phyloP scores from a whole-genome alignment of 495 filamentous ascomycete species.

The Neurospora cerealis region DNA sequence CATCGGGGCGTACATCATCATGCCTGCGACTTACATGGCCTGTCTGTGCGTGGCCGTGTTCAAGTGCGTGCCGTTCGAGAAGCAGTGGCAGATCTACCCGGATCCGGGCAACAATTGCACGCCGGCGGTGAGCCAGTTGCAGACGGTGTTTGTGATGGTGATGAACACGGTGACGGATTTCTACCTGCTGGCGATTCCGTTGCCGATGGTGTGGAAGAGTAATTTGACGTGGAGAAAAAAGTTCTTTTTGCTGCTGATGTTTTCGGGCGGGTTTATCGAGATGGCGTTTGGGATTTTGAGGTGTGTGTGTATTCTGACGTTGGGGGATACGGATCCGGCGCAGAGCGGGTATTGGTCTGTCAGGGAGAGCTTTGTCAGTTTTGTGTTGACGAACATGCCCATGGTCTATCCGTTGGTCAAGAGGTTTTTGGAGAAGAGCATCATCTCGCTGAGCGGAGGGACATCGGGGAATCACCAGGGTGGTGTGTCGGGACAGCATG shows the following conservation, averaged over 20 bases:
- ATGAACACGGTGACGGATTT: slow-evolving; percentile 41
- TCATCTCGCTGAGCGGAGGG: neutral
- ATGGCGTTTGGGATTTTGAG: slow-evolving; percentile 35
- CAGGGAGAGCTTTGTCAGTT: slow-evolving; percentile 42
- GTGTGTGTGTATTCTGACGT: slow-evolving; percentile 35
- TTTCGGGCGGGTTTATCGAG: slow-evolving; percentile 42
- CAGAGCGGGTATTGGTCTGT: slow-evolving; percentile 38
- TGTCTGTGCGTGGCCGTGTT: slow-evolving; percentile 45
- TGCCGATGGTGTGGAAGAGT: slow-evolving; percentile 44
- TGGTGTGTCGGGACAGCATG: neutral
- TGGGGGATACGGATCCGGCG: slow-evolving; percentile 11
- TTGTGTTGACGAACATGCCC: slow-evolving; percentile 43
- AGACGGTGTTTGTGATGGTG: slow-evolving; percentile 37
- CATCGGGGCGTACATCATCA: slow-evolving; percentile 41
- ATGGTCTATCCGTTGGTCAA: slow-evolving; percentile 41
- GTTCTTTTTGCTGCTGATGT: slow-evolving; percentile 35
- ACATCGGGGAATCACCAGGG: neutral
- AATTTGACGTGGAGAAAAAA: slow-evolving; percentile 36
- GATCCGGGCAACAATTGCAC: slow-evolving; percentile 45
- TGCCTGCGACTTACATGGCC: slow-evolving; percentile 42
- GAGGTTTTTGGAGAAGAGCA: neutral
- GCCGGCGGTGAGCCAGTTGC: slow-evolving; percentile 35
- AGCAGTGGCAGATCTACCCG: slow-evolving; percentile 48
- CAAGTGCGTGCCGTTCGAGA: slow-evolving; percentile 39
- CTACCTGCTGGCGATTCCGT: slow-evolving; percentile 44